phyloP scores from a whole-genome alignment of 352 stramenopile genomes.

The Thalassiosira hispida region DNA sequence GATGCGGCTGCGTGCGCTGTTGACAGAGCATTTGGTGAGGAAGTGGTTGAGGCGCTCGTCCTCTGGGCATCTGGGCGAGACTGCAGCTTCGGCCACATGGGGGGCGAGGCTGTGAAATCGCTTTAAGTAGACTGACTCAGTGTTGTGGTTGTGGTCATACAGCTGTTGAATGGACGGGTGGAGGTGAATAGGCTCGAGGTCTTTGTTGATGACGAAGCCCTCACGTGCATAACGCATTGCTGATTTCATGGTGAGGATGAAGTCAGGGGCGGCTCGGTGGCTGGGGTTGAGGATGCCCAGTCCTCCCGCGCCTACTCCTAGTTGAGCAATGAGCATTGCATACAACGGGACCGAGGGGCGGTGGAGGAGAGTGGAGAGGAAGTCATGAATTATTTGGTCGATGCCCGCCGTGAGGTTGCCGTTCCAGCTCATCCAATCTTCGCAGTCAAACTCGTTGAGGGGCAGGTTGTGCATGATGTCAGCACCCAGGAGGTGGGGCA shows the following conservation, averaged over 20 bases:
- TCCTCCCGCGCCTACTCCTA: not conserved
- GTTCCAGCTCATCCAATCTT: constrained; percentile 12
- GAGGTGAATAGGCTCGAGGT: no score
- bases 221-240: not conserved
- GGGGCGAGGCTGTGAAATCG: no score
- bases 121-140: no score
- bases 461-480: constrained; percentile 30
- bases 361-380: constrained; percentile 5
- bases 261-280: constrained; percentile 30
- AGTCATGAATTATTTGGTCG: not conserved
- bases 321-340: not conserved
- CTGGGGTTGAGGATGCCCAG: not conserved
- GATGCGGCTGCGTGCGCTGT: no score
- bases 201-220: not conserved
- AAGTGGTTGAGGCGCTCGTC: no score
- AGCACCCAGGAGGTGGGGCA: constrained; percentile 21
- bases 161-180: no score
- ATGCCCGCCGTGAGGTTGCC: not conserved
- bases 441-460: not conserved
- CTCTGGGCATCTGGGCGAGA: no score
- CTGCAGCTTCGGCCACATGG: no score
- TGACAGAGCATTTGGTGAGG: no score
- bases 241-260: constrained; percentile 38
- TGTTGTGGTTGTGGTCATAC: no score
- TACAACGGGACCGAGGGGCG: not conserved